Evolutionary conservation across 1,284 basidiomycete genomes (phyloP).

Genomic region (Waitea zeae): DNA sequence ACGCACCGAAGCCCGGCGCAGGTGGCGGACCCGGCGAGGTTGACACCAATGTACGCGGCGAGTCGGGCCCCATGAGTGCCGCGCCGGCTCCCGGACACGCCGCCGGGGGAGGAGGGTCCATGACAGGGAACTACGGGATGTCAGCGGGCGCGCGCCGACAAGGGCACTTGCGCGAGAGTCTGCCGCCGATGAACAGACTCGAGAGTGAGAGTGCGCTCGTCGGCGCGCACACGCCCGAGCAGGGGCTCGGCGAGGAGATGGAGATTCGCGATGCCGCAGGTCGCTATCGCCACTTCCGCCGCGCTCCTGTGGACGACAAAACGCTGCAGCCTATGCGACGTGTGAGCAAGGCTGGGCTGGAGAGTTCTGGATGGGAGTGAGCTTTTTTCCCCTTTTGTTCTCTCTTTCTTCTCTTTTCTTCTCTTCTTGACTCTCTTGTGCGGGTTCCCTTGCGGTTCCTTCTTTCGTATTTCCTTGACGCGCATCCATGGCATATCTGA

Average conservation of each 20-base stretch:
- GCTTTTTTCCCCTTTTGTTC: too few species aligned
- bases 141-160: conserved; percentile 29
- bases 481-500: too few species aligned
- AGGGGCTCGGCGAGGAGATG: conserved; percentile 58
- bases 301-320: conserved; percentile 70
- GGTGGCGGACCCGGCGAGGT: conserved; percentile 12
- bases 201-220: conserved; percentile 14
- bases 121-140: conserved; percentile 18
- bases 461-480: neutral
- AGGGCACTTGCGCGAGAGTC: conserved; percentile 52
- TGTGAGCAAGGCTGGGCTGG: conserved; percentile 80
- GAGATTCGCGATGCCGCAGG: conserved; percentile 74
- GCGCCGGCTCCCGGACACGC: conserved; percentile 7
- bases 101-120: conserved; percentile 9
- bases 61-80: too few species aligned
- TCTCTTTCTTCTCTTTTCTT: too few species aligned
- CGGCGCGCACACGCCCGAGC: conserved; percentile 19
- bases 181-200: conserved; percentile 31
- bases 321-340: conserved; percentile 75
- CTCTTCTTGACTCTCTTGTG: too few species aligned
- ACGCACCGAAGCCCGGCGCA: too few species aligned
- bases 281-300: conserved; percentile 68
- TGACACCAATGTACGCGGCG: conserved; percentile 2
- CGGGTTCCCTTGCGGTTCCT: neutral
- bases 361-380: conserved; percentile 40